Conservation (phyloP, 306 rosid genomes). For the Trifolium pratense region DNA sequence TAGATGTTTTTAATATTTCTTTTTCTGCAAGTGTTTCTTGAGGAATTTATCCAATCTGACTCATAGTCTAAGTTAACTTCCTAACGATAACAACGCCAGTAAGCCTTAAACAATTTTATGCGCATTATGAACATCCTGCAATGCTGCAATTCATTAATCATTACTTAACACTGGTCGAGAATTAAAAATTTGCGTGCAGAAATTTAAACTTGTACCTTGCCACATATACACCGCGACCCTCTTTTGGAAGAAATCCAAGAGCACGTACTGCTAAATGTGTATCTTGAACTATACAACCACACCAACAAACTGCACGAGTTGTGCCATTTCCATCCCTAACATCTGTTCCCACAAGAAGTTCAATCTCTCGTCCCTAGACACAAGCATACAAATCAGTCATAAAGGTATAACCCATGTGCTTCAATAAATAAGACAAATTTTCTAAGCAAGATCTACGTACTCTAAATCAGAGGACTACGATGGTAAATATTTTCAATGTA, state of each 20-base stretch:
- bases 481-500: slow-evolving; percentile 32
- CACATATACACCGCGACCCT: slow-evolving; percentile 93
- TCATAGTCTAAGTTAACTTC: too few relatives aligned
- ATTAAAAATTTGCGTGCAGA: not conserved
- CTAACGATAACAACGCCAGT: too few relatives aligned
- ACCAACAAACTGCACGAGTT: slow-evolving; percentile 77
- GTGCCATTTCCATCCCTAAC: slow-evolving; percentile 92
- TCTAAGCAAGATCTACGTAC: slow-evolving; percentile 40
- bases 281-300: slow-evolving; percentile 93
- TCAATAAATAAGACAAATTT: slow-evolving; percentile 8
- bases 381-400: slow-evolving; percentile 42
- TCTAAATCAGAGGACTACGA: slow-evolving; percentile 7
- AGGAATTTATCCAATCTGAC: too few relatives aligned
- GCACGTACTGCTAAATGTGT: slow-evolving; percentile 95
- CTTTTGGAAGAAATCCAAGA: slow-evolving; percentile 95
- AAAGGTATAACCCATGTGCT: slow-evolving; percentile 20
- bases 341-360: slow-evolving; percentile 82
- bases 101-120: too few relatives aligned
- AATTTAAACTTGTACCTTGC: slow-evolving; percentile 61
- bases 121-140: too few relatives aligned
- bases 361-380: slow-evolving; percentile 81
- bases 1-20: too few relatives aligned
- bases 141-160: too few relatives aligned
- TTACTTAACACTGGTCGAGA: too few relatives aligned
- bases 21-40: too few relatives aligned